phyloP scores from a whole-genome alignment of 768 basidiomycete species.

The Megacollybia marginata region DNA sequence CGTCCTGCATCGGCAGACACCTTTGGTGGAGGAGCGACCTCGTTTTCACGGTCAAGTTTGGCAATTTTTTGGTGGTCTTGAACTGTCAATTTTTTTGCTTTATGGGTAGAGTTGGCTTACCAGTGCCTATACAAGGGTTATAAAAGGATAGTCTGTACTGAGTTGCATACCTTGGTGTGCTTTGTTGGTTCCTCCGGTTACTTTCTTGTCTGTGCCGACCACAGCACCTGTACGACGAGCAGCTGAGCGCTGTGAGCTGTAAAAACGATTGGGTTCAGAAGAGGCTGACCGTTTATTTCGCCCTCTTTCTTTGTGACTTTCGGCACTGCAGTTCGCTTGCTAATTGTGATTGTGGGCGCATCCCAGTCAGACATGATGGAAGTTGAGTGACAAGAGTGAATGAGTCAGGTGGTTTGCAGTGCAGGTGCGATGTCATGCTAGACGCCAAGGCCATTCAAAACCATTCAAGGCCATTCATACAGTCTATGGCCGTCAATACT shows the following conservation, averaged over 20 bases:
- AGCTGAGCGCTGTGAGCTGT: constrained; percentile 27
- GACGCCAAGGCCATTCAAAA: too few species aligned
- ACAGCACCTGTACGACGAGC: constrained; percentile 71
- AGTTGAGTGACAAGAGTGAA: neutral
- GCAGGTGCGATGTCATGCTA: too few species aligned
- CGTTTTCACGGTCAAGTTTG: constrained; percentile 92
- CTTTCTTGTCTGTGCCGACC: constrained; percentile 79
- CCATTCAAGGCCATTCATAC: too few species aligned
- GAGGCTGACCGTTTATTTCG: constrained; percentile 42
- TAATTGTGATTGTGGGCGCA: constrained; percentile 57
- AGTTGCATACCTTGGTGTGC: constrained; percentile 54
- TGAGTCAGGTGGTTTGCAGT: neutral
- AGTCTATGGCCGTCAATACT: too few species aligned
- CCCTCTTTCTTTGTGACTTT: constrained; percentile 57
- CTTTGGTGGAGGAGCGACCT: constrained; percentile 88
- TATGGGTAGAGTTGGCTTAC: neutral
- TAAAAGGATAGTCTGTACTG: neutral
- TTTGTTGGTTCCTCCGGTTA: constrained; percentile 64
- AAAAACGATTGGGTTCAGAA: neutral
- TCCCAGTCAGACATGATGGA: constrained; percentile 61
- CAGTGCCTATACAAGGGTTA: neutral
- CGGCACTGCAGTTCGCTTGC: constrained; percentile 52
- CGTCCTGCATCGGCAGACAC: constrained; percentile 65
- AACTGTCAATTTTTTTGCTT: constrained; percentile 33
- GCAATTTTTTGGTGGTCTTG: constrained; percentile 92